Conservation (phyloP, 768 basidiomycete species). For the Psilocybe azurescens region DNA sequence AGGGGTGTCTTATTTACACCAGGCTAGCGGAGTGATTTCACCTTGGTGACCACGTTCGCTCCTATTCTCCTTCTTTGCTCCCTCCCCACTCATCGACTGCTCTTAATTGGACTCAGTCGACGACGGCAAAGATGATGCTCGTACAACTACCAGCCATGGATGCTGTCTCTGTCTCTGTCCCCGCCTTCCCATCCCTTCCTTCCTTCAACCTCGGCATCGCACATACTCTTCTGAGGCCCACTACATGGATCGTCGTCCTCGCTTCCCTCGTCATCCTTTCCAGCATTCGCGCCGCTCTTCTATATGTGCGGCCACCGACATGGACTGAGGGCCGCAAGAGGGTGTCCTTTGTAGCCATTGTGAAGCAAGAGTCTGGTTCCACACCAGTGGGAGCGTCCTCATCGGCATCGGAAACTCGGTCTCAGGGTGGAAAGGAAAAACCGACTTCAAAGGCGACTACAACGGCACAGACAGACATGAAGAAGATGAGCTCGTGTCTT, state of each 20-base stretch:
- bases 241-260: conserved; percentile 28
- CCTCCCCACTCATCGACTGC: conserved; percentile 5
- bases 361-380: conserved; percentile 16
- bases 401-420: conserved; percentile 8
- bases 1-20: background rate
- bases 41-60: conserved; percentile 17
- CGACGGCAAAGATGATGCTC: conserved; percentile 23
- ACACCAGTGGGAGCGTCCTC: conserved; percentile 8
- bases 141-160: conserved; percentile 25
- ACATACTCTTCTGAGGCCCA: conserved; percentile 22
- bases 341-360: conserved; percentile 15
- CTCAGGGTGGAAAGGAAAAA: conserved; percentile 10
- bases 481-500: conserved; percentile 23
- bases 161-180: conserved; percentile 13
- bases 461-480: conserved; percentile 1
- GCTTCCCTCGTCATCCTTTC: conserved; percentile 29
- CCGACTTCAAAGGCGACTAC: conserved; percentile 3
- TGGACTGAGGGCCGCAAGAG: conserved; percentile 21
- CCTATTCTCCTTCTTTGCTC: conserved; percentile 4
- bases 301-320: conserved; percentile 23
- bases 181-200: conserved; percentile 9
- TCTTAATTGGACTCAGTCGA: background rate
- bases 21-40: conserved; percentile 1
- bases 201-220: conserved; percentile 17
- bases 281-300: conserved; percentile 25